Evolutionary conservation across 1,284 basidiomycete species (phyloP).

Genomic region (Trametes hirsuta): DNA sequence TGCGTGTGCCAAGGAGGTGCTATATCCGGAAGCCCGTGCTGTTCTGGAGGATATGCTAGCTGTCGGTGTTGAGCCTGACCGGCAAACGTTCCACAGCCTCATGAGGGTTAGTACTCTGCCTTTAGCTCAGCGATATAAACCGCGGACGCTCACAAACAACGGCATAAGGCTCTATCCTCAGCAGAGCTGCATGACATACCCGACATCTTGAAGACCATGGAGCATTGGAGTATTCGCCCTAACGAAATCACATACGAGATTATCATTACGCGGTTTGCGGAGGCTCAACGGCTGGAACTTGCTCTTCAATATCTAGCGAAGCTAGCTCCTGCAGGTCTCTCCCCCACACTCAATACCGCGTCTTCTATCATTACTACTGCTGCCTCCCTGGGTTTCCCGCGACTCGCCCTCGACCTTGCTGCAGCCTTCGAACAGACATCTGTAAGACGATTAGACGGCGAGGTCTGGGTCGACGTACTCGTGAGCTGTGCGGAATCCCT

Average conservation of each 20-base stretch:
- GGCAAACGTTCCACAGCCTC: conserved; percentile 65
- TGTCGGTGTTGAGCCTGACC: conserved; percentile 57
- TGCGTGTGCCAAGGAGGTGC: conserved; percentile 45
- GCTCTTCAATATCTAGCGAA: conserved; percentile 58
- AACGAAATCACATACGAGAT: conserved; percentile 56
- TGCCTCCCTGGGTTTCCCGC: conserved; percentile 51
- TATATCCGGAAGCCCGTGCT: conserved; percentile 62
- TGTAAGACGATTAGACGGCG: conserved; percentile 52
- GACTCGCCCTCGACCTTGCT: conserved; percentile 72
- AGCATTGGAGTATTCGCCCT: conserved; percentile 47
- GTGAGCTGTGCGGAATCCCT: conserved; percentile 56
- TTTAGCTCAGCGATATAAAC: background rate
- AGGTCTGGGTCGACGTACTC: conserved; percentile 64
- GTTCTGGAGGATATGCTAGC: conserved; percentile 74
- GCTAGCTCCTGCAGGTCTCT: conserved; percentile 49
- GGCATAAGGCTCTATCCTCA: background rate
- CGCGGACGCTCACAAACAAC: background rate
- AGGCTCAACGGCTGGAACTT: conserved; percentile 60
- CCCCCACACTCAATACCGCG: conserved; percentile 52
- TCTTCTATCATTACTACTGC: conserved; percentile 54
- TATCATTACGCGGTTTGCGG: conserved; percentile 52
- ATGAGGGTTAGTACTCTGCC: conserved; percentile 50
- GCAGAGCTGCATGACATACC: conserved; percentile 29
- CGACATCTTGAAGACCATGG: conserved; percentile 49
- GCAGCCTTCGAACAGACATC: conserved; percentile 58